phyloP scores from a whole-genome alignment of 768 basidiomycete genomes.

The Neoboletus subvelutipes region DNA sequence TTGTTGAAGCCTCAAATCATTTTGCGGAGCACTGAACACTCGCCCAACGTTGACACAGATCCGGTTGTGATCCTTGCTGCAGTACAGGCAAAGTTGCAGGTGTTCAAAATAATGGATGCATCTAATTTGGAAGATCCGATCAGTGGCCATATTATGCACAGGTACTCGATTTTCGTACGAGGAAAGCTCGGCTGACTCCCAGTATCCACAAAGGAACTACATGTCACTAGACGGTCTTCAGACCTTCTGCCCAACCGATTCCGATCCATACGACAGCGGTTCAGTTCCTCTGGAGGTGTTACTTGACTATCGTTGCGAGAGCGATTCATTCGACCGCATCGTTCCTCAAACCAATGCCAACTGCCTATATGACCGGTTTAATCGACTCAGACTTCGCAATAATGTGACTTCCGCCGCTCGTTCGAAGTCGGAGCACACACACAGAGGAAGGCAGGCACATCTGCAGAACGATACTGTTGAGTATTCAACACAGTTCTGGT shows the following conservation, averaged over 20 bases:
- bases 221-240: slow-evolving; percentile 79
- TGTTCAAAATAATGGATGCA: slow-evolving; percentile 79
- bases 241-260: slow-evolving; percentile 71
- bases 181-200: neutral
- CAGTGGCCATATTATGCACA: slow-evolving; percentile 81
- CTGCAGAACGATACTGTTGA: slow-evolving; percentile 64
- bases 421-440: slow-evolving; percentile 38
- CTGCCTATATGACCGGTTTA: slow-evolving; percentile 93
- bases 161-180: slow-evolving; percentile 43
- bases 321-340: slow-evolving; percentile 80
- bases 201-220: slow-evolving; percentile 57
- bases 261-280: slow-evolving; percentile 43
- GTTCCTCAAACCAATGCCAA: slow-evolving; percentile 86
- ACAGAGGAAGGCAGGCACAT: slow-evolving; percentile 39
- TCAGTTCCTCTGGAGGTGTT: slow-evolving; percentile 88
- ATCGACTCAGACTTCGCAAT: slow-evolving; percentile 80
- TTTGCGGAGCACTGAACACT: slow-evolving; percentile 56
- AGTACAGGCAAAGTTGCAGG: slow-evolving; percentile 74
- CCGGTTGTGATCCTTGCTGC: slow-evolving; percentile 75
- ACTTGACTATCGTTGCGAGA: slow-evolving; percentile 82
- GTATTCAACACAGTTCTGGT: slow-evolving; percentile 6
- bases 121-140: slow-evolving; percentile 78
- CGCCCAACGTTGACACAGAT: slow-evolving; percentile 35
- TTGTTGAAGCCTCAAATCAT: slow-evolving; percentile 90
- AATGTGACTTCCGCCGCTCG: slow-evolving; percentile 55